Conservation (phyloP, 345 rosid genomes). For the Camelina laxa region DNA sequence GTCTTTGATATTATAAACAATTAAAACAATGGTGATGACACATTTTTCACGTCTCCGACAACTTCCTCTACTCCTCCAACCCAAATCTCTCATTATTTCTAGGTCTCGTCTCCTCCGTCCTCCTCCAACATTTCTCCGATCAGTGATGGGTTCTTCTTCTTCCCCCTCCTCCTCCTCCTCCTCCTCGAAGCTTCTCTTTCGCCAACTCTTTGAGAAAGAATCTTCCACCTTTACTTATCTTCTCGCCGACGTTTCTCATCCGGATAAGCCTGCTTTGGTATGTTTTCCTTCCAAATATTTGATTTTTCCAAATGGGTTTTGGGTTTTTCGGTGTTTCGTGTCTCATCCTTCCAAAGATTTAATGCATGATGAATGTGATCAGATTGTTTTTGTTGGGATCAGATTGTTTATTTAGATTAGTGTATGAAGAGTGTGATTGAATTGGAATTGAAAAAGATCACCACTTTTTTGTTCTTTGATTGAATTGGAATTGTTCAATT, state of each 20-base stretch:
- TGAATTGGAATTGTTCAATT: neutral
- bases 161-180: conserved; percentile 52
- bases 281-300: conserved; percentile 9
- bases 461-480: neutral
- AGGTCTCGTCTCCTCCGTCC: conserved; percentile 1
- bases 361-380: conserved; percentile 8
- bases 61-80: conserved; percentile 16
- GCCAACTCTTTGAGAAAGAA: conserved; percentile 92
- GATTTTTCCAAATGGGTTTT: conserved; percentile 27
- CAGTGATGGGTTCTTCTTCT: conserved; percentile 47
- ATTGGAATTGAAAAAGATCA: neutral
- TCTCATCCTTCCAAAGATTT: neutral
- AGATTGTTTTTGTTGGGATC: neutral
- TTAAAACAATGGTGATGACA: conserved; percentile 12
- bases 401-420: neutral
- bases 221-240: conserved; percentile 89
- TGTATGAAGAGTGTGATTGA: neutral
- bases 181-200: conserved; percentile 63
- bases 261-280: conserved; percentile 88
- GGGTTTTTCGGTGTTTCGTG: neutral
- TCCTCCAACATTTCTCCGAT: conserved; percentile 14
- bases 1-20: neutral
- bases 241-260: conserved; percentile 84
- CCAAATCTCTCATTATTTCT: conserved; percentile 9
- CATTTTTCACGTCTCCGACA: conserved; percentile 21